Percentiles rank a stretch among this genome's conserved stretches.
phyloP scores from a whole-genome alignment of 2,329 filamentous ascomycete genomes.

The Aaosphaeria arxii region DNA sequence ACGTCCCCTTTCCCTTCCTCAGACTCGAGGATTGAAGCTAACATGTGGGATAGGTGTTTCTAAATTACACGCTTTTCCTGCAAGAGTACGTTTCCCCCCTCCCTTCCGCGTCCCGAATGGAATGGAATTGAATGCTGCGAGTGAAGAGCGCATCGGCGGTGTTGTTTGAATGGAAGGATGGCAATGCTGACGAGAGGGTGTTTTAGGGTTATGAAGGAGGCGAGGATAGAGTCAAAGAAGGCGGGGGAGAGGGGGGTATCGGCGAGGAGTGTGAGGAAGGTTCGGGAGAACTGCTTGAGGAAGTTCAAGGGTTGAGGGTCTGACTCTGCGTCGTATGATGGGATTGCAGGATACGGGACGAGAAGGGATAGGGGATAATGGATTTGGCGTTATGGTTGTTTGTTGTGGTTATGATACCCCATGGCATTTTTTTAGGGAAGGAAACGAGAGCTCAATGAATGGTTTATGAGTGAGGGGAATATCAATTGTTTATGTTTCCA shows the following conservation, averaged over 20 bases:
- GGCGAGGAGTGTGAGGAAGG: constrained; percentile 73
- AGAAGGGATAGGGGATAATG: background rate
- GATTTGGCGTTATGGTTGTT: background rate
- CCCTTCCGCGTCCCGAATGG: background rate
- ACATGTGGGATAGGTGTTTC: constrained; percentile 62
- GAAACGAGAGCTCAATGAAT: too few relatives aligned
- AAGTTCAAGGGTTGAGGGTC: constrained; percentile 31
- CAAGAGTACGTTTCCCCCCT: constrained; percentile 51
- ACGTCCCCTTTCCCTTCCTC: constrained; percentile 24
- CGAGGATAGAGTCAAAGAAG: constrained; percentile 71
- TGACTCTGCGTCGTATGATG: background rate
- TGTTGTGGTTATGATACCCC: background rate
- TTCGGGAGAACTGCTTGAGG: constrained; percentile 57
- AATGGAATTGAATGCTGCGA: too few relatives aligned
- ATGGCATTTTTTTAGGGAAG: too few relatives aligned
- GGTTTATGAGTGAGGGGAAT: too few relatives aligned
- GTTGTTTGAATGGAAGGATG: background rate
- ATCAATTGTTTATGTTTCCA: too few relatives aligned
- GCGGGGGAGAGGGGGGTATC: constrained; percentile 70
- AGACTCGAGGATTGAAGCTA: background rate
- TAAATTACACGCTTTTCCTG: constrained; percentile 82
- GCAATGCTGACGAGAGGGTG: background rate
- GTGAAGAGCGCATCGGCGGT: background rate
- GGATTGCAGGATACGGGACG: background rate
- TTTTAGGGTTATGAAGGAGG: constrained; percentile 72